phyloP scores from a whole-genome alignment of 805 yeast genomes.

The Candida taoyuanica region DNA sequence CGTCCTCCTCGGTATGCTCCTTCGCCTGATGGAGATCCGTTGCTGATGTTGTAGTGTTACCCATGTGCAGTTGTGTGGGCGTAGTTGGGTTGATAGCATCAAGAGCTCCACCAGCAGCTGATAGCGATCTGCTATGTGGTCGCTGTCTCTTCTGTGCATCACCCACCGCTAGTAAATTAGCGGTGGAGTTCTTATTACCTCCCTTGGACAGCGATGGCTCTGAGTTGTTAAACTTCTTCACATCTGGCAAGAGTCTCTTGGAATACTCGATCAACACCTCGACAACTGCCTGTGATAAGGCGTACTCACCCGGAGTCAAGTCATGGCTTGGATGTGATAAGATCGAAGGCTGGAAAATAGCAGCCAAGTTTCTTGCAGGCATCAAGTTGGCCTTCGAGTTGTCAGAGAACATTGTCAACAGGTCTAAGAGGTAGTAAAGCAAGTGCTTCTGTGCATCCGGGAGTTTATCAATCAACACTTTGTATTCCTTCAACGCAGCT shows the following conservation, averaged over 20 bases:
- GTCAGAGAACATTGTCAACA: slow-evolving; percentile 78
- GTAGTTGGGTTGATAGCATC: slow-evolving; percentile 28
- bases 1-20: slow-evolving; percentile 11
- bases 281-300: slow-evolving; percentile 76
- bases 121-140: slow-evolving; percentile 38
- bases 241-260: slow-evolving; percentile 65
- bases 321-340: slow-evolving; percentile 91
- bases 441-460: slow-evolving; percentile 80
- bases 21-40: slow-evolving; percentile 9
- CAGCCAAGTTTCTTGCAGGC: slow-evolving; percentile 92
- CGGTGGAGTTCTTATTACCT: slow-evolving; percentile 16
- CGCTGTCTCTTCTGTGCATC: slow-evolving; percentile 17
- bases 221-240: slow-evolving; percentile 25
- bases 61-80: slow-evolving; percentile 1
- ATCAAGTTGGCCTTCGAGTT: slow-evolving; percentile 75
- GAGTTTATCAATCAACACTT: slow-evolving; percentile 57
- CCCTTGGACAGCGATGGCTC: neutral
- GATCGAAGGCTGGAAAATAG: slow-evolving; percentile 95
- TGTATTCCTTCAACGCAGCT: slow-evolving; percentile 68
- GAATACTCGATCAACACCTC: slow-evolving; percentile 87
- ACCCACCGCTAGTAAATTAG: slow-evolving; percentile 16
- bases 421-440: slow-evolving; percentile 79
- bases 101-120: slow-evolving; percentile 41
- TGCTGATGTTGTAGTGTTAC: slow-evolving; percentile 6
- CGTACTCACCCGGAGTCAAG: slow-evolving; percentile 88